Evolutionary conservation across 116 monocot species (phyloP), one percentile per base, ranked within the genome.

Genomic region (Thalassia testudinum): DNA sequence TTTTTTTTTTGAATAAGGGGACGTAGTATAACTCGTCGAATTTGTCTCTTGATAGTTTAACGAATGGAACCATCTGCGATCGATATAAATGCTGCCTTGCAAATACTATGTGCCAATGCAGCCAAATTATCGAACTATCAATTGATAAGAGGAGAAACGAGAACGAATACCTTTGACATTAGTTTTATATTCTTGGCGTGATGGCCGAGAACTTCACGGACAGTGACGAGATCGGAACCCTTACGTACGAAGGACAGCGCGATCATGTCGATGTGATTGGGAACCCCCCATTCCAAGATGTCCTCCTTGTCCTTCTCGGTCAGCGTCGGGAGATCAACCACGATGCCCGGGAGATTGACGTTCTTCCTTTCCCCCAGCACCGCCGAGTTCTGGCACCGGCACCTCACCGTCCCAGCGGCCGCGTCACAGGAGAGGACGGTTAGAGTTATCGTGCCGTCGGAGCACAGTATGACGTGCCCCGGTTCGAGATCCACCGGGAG

Each of bases 181-280:
- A 91, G 55, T 43, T 81, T 81, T 16, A 91, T 85, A 50, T 43
- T 70, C 59, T 81, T 91, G 20, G 85, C 75, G 51, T 81, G 50
- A 8, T 66, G 63, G 29, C 90, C 90, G 38, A 91, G 85, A 38
- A 91, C 71, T 43, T 73, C 23, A 2, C 90, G 65, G 21, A 91
- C 90, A 60, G 70, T 62, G 21, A 85, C 81, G 37, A 91, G 81
- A 69, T 91, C 90, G 28, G 85, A 91, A 2, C 90, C 90, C 43
- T 91, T 91, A 16, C 90, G 71, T 29, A 91, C 90, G 59, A 91
- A 91, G 0, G 90, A 91, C 43, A 91, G 63, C 5, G 90, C 90
- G 53, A 91, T 91, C 47, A 91, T 75, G 51, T 90, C 85, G 37
- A 90, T 90, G 16, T 70, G 63, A 51, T 90, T 90, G 12, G 84